Conservation (phyloP, 371 early-diverging fungal genomes). For the Mucor irregularis region DNA sequence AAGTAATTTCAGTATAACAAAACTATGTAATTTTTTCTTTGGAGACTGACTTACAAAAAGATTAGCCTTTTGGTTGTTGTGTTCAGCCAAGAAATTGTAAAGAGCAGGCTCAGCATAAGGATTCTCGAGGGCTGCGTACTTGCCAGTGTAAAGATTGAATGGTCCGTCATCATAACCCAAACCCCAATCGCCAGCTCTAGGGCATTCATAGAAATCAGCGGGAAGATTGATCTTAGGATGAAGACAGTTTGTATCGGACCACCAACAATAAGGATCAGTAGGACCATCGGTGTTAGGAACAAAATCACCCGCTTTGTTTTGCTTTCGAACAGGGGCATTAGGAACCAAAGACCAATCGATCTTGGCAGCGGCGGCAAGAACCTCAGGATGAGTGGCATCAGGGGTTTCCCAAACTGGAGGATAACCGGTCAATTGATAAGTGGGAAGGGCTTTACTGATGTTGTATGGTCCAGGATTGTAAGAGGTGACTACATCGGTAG, state of each 20-base stretch:
- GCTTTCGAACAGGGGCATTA: constrained; percentile 26
- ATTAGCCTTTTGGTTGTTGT: constrained; percentile 20
- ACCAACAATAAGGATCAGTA: constrained; percentile 29
- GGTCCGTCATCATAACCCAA: constrained; percentile 35
- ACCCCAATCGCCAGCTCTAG: constrained; percentile 31
- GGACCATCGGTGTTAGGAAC: constrained; percentile 13
- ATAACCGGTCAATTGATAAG: constrained; percentile 12
- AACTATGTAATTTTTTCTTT: not conserved
- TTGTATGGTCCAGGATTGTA: constrained; percentile 17
- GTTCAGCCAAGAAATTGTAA: constrained; percentile 37
- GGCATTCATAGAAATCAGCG: constrained; percentile 23
- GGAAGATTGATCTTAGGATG: constrained; percentile 26
- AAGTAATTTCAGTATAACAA: not conserved
- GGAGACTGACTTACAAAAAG: constrained; percentile 34
- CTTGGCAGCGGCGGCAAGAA: constrained; percentile 30
- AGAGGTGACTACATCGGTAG: constrained; percentile 9
- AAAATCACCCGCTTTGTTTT: not conserved
- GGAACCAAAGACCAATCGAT: constrained; percentile 49
- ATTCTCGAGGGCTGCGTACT: constrained; percentile 5
- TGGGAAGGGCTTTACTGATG: constrained; percentile 1
- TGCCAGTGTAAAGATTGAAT: constrained; percentile 16
- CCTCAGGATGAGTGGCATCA: constrained; percentile 31
- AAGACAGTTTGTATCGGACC: constrained; percentile 22
- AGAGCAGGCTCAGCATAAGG: constrained; percentile 39
- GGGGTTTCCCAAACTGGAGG: constrained; percentile 40